Evolutionary conservation across 768 basidiomycete species (phyloP), one percentile per base, ranked within the genome.

Genomic region (Amanita exitialis): DNA sequence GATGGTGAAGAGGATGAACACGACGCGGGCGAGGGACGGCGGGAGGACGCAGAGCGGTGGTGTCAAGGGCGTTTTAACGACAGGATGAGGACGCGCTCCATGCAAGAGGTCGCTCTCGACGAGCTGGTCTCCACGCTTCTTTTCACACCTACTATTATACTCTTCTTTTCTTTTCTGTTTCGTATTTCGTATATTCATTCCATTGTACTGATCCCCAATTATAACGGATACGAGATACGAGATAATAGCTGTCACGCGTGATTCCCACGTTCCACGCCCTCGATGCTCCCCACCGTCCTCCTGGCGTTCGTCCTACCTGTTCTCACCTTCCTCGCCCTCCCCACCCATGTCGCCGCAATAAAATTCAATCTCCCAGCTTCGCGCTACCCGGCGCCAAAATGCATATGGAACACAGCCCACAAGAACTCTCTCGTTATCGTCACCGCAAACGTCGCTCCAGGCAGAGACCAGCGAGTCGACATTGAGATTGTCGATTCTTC

Each of bases 331-430:
- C 58, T 70, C 35, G 56, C 62, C 15, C 56, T 60, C 15, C 58
- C 63, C 4, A 46, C 61, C 4, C 59, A 64, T 13, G 60, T 60
- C 13, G 45, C 57, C 35, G 90, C 88, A 45, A 88, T 99, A 69
- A 98, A 97, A 68, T 96, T 98, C 66, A 64, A 75, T 34, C 71
- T 96, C 20, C 78, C 69, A 28, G 82, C 92, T 0, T 76, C 75
- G 55, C 79, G 81, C 54, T 79, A 84, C 57, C 93, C 95, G 0
- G 68, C 74, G 23, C 61, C 77, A 56, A 93, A 91, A 68, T 97
- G 95, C 68, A 84, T 98, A 51, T 99, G 96, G 96, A 96, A 99
- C 64, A 73, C 86, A 20, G 95, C 84, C 7, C 88, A 93, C 61
- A 69, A 76, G 5, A 83, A 91, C 59, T 78, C 90, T 5, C 84